Base-by-base conservation (phyloP, 1,139 yeast species). In the Yamadazyma jaroonii region DNA sequence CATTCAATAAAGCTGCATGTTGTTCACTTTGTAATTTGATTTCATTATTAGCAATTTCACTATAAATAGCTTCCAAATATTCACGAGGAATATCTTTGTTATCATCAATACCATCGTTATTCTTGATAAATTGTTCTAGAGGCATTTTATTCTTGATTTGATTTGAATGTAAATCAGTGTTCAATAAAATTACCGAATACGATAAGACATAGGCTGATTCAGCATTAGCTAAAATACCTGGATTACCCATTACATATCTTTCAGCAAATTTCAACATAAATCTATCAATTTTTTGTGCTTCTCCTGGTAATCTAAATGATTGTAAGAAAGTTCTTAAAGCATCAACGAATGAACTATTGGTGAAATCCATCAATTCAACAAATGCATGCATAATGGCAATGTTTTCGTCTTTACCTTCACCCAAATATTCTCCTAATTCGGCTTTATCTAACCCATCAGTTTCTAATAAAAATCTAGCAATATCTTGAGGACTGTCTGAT, bases 201-300 rank as follows among this genome's bases (percentile, higher is more conserved):
- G 96, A 89, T 45, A 94, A 71, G 17, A 90, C 84, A 57, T 92
- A 94, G 0, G 96, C 96, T 0, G 97, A 83, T 54, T 89, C 97
- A 2, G 97, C 96, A 54, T 88, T 87, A 0, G 96, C 80, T 60
- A 92, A 92, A 0, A 82, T 73, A 12, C 72, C 70, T 5, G 97
- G 96, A 54, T 92, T 94, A 39, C 94, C 96, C 46, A 84, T 80
- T 27, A 83, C 82, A 54, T 84, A 94, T 49, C 95, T 73, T 58
- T 89, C 96, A 3, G 98, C 98, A 67, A 94, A 94, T 54, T 94
- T 92, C 54, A 92, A 76, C 96, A 94, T 88, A 55, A 82, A 88
- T 52, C 99, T 74, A 68, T 94, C 98, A 59, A 94, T 90, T 56
- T 92, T 92, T 62, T 94, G 99, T 2, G 97, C 90, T 64, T 94